Percentiles rank a stretch among this genome's conserved stretches.
These are phyloP conservation scores for Talaromyces sp. DNA, from an alignment of 2,329 filamentous ascomycete species.

Conservation along the genomic window DNA sequence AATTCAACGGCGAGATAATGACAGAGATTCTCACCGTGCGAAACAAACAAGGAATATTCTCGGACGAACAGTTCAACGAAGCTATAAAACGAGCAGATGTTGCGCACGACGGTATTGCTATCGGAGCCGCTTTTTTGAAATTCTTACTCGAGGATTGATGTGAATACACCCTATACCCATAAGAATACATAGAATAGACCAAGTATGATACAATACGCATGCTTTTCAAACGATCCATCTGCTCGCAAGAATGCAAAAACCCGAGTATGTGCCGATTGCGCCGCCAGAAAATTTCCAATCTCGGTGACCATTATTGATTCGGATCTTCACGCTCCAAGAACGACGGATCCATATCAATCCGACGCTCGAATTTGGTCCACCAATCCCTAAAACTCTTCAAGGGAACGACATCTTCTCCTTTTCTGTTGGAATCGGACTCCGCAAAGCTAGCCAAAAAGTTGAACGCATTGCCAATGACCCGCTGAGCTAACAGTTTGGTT, in stretches of 20 bases:
- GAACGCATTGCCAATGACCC: constrained; percentile 95
- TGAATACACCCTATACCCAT: constrained; percentile 1
- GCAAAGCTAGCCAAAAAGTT: constrained; percentile 92
- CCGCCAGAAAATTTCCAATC: background rate
- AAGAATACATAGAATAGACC: constrained; percentile 15
- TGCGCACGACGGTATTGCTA: constrained; percentile 73
- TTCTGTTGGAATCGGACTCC: constrained; percentile 50
- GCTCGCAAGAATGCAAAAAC: background rate
- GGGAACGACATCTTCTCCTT: constrained; percentile 81
- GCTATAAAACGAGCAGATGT: constrained; percentile 63
- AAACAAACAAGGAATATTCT: constrained; percentile 51
- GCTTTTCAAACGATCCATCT: background rate
- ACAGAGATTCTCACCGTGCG: constrained; percentile 9
- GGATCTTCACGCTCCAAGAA: constrained; percentile 75
- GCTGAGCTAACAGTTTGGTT: constrained; percentile 80
- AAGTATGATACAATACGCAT: constrained; percentile 13
- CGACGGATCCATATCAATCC: constrained; percentile 76
- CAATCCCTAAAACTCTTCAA: constrained; percentile 92
- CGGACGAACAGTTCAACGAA: constrained; percentile 65
- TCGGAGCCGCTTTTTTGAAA: constrained; percentile 69
- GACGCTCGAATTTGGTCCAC: constrained; percentile 95
- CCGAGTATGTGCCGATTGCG: background rate
- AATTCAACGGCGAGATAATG: constrained; percentile 56
- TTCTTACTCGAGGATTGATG: constrained; percentile 62
- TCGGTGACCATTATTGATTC: constrained; percentile 17